Conservation (phyloP, 2,329 filamentous ascomycete genomes). For the Calonectria pteridis region DNA sequence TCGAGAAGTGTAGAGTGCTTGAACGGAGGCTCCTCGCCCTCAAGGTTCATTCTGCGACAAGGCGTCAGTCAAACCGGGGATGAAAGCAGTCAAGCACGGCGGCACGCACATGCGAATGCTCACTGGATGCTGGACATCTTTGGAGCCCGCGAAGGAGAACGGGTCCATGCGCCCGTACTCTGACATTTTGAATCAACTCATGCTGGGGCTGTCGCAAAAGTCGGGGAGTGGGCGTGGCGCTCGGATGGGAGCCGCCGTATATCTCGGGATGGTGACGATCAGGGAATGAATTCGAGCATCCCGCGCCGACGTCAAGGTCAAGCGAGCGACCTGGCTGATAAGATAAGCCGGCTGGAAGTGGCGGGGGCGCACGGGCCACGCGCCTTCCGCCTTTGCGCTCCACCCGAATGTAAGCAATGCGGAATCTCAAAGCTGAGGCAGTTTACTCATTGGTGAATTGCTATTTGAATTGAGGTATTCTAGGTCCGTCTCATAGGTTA, state of each 20-base stretch:
- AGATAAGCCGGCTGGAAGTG: conserved; percentile 15
- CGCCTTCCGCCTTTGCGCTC: background rate
- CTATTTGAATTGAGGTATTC: background rate
- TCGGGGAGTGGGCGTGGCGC: background rate
- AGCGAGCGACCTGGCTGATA: conserved; percentile 21
- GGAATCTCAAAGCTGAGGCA: background rate
- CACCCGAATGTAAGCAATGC: background rate
- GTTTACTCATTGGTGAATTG: background rate
- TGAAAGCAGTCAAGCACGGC: background rate
- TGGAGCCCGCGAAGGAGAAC: conserved; percentile 94
- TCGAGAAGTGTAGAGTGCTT: conserved; percentile 78
- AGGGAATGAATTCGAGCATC: background rate
- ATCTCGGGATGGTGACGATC: conserved; percentile 18
- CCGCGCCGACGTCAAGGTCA: conserved; percentile 12
- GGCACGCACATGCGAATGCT: conserved; percentile 71
- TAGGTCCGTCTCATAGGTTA: background rate
- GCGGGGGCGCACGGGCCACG: conserved; percentile 9
- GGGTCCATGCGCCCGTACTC: conserved; percentile 80
- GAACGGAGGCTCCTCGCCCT: conserved; percentile 57
- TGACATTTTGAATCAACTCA: conserved; percentile 51
- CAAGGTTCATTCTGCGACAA: conserved; percentile 59
- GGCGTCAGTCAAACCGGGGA: conserved; percentile 30
- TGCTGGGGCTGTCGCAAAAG: conserved; percentile 26
- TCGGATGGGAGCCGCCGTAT: background rate
- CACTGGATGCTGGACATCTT: conserved; percentile 81